A percentile compares a stretch with the other conserved stretches of the same genome.
Evolutionary conservation across 257 asterid genomes (phyloP).

Genomic region (Avicennia marina): DNA sequence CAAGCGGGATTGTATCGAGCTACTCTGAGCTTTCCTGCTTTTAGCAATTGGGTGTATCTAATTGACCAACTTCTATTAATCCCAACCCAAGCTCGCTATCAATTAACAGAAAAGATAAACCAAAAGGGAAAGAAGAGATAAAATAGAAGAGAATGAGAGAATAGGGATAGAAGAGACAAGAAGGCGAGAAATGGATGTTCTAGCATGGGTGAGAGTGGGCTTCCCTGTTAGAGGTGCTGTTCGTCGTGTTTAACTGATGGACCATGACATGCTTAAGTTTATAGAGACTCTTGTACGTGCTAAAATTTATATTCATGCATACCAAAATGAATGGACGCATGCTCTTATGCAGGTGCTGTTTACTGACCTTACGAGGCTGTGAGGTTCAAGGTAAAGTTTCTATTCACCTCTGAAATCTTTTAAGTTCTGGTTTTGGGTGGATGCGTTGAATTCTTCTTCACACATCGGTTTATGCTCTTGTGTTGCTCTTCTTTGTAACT

Average conservation of each 20-base stretch:
- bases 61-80: too few species aligned
- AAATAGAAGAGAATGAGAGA: too few species aligned
- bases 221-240: conserved; percentile 53
- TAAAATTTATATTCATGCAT: background rate
- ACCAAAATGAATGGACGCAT: background rate
- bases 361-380: conserved; percentile 38
- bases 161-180: background rate
- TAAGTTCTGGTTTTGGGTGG: background rate
- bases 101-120: too few species aligned
- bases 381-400: conserved; percentile 29
- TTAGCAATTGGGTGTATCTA: too few species aligned
- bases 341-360: conserved; percentile 32
- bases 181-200: conserved; percentile 54
- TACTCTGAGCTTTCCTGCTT: too few species aligned
- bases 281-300: background rate
- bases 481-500: background rate
- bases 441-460: background rate
- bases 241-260: too few species aligned
- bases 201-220: conserved; percentile 41
- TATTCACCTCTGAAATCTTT: background rate
- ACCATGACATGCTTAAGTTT: too few species aligned
- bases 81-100: too few species aligned
- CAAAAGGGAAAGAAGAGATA: too few species aligned
- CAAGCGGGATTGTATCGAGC: too few species aligned
- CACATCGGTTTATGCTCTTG: background rate